These are phyloP conservation scores for Fonsecaea pugnacius DNA, from an alignment of 2,329 filamentous ascomycete genomes.

Conservation along the genomic window DNA sequence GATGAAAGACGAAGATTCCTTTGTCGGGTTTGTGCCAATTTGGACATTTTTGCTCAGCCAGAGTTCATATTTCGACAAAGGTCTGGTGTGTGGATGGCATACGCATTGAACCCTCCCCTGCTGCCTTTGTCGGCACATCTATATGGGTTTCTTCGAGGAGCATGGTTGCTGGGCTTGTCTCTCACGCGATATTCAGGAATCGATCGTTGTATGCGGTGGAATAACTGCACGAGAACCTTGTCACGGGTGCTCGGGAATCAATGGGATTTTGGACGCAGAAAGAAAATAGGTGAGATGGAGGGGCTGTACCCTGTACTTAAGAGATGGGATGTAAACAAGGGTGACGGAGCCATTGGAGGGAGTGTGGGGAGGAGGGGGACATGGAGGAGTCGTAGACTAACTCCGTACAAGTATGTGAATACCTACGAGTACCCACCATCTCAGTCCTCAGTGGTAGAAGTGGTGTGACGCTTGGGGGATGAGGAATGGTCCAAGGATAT, in stretches of 20 bases:
- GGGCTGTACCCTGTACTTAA: background rate
- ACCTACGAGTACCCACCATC: too few relatives aligned
- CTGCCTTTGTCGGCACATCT: slow-evolving; percentile 64
- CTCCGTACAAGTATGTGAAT: too few relatives aligned
- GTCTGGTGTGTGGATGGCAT: slow-evolving; percentile 30
- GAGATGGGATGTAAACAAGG: background rate
- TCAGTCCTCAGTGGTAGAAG: background rate
- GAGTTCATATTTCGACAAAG: slow-evolving; percentile 3
- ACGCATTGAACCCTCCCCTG: slow-evolving; percentile 63
- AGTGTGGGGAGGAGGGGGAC: too few relatives aligned
- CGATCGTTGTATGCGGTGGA: too few relatives aligned
- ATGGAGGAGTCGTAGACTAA: too few relatives aligned
- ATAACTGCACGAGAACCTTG: too few relatives aligned
- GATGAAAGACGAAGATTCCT: slow-evolving; percentile 91
- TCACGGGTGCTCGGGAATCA: background rate
- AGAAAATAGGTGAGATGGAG: background rate
- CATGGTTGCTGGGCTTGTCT: slow-evolving; percentile 49
- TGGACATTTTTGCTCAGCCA: slow-evolving; percentile 20
- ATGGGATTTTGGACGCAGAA: background rate
- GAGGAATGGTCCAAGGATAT: background rate
- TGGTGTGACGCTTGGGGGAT: background rate
- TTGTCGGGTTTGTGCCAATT: slow-evolving; percentile 6
- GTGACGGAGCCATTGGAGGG: too few relatives aligned
- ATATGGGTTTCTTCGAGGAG: slow-evolving; percentile 63
- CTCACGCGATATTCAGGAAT: too few relatives aligned